A percentile compares a stretch with the other conserved stretches of the same genome.
Evolutionary conservation across 352 stramenopile species (phyloP).

Genomic region (Phytophthora pluvialis): DNA sequence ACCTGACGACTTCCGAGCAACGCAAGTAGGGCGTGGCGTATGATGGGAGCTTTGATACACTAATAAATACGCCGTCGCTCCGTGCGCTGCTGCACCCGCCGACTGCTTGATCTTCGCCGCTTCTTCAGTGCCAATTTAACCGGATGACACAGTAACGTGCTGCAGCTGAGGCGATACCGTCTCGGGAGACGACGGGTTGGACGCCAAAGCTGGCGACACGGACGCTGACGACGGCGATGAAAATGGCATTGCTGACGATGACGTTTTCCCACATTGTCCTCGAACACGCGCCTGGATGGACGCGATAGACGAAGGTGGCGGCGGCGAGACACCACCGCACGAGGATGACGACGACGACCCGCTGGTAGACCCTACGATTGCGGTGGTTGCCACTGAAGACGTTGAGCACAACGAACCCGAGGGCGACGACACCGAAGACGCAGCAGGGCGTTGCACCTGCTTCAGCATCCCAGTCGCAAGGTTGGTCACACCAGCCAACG

Average conservation of each 20-base stretch:
- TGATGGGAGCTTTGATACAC: conserved; percentile 42
- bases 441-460: conserved; percentile 25
- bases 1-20: conserved; percentile 31
- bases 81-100: conserved; percentile 29
- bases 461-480: conserved; percentile 35
- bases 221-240: conserved; percentile 44
- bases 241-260: conserved; percentile 49
- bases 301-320: conserved; percentile 22
- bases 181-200: conserved; percentile 54
- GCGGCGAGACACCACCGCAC: conserved; percentile 26
- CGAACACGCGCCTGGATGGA: conserved; percentile 42
- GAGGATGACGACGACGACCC: conserved; percentile 42
- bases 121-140: conserved; percentile 36
- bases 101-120: conserved; percentile 24
- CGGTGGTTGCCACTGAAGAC: conserved; percentile 30
- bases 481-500: conserved; percentile 23
- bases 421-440: conserved; percentile 32
- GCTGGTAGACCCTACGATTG: conserved; percentile 35
- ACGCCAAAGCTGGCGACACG: conserved; percentile 42
- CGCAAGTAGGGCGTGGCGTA: conserved; percentile 35
- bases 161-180: conserved; percentile 59
- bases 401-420: conserved; percentile 33
- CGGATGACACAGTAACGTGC: conserved; percentile 75
- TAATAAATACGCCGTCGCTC: conserved; percentile 61
- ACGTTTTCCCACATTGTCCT: conserved; percentile 58